Conservation (phyloP, 306 rosid species). For the Begonia fuchsioides region DNA sequence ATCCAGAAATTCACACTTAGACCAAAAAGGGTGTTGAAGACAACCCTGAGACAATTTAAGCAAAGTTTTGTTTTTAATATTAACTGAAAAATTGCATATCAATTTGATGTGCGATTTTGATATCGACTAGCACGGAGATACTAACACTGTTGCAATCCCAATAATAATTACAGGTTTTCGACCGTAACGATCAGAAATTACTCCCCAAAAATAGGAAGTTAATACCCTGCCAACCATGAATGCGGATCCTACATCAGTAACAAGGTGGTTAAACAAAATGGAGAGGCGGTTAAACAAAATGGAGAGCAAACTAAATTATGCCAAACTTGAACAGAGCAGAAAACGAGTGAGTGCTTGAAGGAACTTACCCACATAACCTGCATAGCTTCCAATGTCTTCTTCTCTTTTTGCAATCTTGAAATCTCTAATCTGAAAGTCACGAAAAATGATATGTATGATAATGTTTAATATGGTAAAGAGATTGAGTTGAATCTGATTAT, state of each 20-base stretch:
- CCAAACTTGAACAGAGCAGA: not conserved
- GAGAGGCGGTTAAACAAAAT: not conserved
- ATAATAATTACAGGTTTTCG: constrained; percentile 57
- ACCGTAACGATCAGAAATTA: constrained; percentile 74
- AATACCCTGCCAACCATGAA: constrained; percentile 74
- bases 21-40: constrained; percentile 83
- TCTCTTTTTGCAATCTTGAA: constrained; percentile 61
- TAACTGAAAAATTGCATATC: not conserved
- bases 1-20: constrained; percentile 81
- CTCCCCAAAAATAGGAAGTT: constrained; percentile 70
- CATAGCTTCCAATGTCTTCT: constrained; percentile 66
- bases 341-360: constrained; percentile 2
- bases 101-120: not conserved
- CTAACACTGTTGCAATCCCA: constrained; percentile 42
- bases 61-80: not conserved
- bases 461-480: not conserved
- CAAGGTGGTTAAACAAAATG: not conserved
- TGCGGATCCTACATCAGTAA: constrained; percentile 43
- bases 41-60: constrained; percentile 30
- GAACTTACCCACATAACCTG: constrained; percentile 71
- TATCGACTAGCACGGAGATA: not conserved
- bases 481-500: not conserved
- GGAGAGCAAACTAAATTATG: constrained; percentile 1
- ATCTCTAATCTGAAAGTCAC: constrained; percentile 48
- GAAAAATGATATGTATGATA: not conserved